A percentile compares a stretch with the other conserved stretches of the same genome.
These are phyloP conservation scores for Xanthoparmelia taractica DNA, from an alignment of 495 filamentous ascomycete species.

Conservation along the genomic window DNA sequence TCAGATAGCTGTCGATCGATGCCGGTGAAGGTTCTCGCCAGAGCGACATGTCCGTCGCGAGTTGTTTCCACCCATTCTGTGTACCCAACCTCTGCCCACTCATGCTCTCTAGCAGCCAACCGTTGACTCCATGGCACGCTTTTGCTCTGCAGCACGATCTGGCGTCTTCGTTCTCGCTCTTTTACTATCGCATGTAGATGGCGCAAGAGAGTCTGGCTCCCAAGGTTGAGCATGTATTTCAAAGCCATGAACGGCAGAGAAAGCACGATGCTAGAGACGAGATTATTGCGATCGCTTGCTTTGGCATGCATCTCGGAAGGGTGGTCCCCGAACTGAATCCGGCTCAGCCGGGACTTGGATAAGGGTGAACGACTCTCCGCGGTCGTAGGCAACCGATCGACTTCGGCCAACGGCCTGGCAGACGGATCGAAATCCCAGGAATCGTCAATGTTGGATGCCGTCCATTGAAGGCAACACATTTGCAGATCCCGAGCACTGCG, in stretches of 20 bases:
- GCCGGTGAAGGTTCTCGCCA: constrained; percentile 11
- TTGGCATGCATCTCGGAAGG: constrained; percentile 37
- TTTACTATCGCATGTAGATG: constrained; percentile 45
- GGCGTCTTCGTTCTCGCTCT: constrained; percentile 47
- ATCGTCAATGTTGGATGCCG: constrained; percentile 21
- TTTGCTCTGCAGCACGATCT: constrained; percentile 10
- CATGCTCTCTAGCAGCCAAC: constrained; percentile 10
- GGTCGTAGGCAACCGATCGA: constrained; percentile 28
- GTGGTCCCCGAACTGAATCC: constrained; percentile 60
- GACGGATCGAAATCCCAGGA: constrained; percentile 34
- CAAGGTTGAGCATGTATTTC: constrained; percentile 47
- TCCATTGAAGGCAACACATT: constrained; percentile 21
- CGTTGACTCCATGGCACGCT: constrained; percentile 3
- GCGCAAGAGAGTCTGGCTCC: constrained; percentile 40
- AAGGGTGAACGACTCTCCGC: constrained; percentile 28
- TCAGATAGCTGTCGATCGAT: constrained; percentile 10
- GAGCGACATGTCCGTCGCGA: constrained; percentile 6
- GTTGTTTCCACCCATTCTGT: constrained; percentile 13
- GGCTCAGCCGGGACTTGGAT: constrained; percentile 46
- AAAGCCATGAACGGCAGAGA: constrained; percentile 56
- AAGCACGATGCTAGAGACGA: constrained; percentile 54
- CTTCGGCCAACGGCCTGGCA: constrained; percentile 24
- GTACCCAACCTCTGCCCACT: constrained; percentile 20
- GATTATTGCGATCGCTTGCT: constrained; percentile 29
- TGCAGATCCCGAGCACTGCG: constrained; percentile 33